Evolutionary conservation across 352 stramenopile species (phyloP), one percentile per base, ranked within the genome.

Genomic region (Phytophthora citrophthora): DNA sequence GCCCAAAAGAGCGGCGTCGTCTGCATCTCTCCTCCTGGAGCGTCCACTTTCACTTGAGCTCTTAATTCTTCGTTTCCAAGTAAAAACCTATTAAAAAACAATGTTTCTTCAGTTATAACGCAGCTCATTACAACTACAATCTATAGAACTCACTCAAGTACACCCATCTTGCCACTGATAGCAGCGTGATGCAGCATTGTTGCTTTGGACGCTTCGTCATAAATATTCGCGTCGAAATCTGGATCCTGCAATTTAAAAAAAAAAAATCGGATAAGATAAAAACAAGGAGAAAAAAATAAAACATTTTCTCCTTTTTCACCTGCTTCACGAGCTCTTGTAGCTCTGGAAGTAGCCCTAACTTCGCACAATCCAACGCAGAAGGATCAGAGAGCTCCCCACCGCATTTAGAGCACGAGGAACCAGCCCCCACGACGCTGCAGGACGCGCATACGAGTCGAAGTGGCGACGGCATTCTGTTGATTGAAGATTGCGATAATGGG

Each of bases 1-100:
- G 86, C 86, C 83, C 86, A 94, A 55, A 90, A 92, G 20, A 94
- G 72, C 50, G 86, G 81, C 38, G 86, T 91, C 16, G 86, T 91
- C 45, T 81, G 70, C 48, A 74, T 57, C 12, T 90, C 74, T 0
- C 86, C 83, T 46, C 74, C 86, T 9, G 83, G 68, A 10, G 72
- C 65, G 23, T 94, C 81, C 5, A 92, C 66, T 1, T 77, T 5
- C 29, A 91, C 58, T 49, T 61, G 45, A 9, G 59, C 49, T 26
- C 61, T 48, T 11, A 88, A 51, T 12, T 61, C 6, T 20, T 76
- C 61, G 32, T 88, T 62, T 51, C 65, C 59, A 16, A 91, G 68
- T 55, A 90, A 64, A 68, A 76, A 84, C 54, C 81, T 90, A 64
- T 32, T 13, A 34, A n/a, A 43, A 16, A 39, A 31, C 11, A 61